Evolutionary conservation across 176 grass and related monocot genomes (phyloP).

Genomic region (Eragrostis nindensis): DNA sequence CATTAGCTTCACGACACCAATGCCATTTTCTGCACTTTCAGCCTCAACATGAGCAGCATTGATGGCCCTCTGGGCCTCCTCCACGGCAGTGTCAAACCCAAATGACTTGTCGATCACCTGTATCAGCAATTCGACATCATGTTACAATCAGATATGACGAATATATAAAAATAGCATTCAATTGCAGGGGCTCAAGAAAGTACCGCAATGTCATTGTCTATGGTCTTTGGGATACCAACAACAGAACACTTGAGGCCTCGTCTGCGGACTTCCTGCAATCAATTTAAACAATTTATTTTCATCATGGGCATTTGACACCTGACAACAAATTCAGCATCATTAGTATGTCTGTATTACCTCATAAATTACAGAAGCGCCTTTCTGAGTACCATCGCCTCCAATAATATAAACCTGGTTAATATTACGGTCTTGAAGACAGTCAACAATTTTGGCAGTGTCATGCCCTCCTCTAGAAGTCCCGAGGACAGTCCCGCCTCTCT

Average conservation of each 20-base stretch:
- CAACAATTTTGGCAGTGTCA: slow-evolving; percentile 87
- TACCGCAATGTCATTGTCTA: slow-evolving; percentile 99
- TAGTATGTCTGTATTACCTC: slow-evolving; percentile 53
- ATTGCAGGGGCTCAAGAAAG: slow-evolving; percentile 14
- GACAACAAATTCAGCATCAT: neutral
- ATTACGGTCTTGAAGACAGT: slow-evolving; percentile 83
- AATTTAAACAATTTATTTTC: slow-evolving; percentile 22
- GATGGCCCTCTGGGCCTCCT: slow-evolving; percentile 95
- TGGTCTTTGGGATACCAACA: slow-evolving; percentile 89
- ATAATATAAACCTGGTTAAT: slow-evolving; percentile 98
- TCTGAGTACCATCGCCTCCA: slow-evolving; percentile 94
- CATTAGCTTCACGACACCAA: slow-evolving; percentile 96
- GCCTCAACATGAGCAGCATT: slow-evolving; percentile 94
- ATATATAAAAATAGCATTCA: neutral
- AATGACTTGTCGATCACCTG: slow-evolving; percentile 99
- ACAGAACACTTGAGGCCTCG: slow-evolving; percentile 82
- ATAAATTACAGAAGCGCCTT: slow-evolving; percentile 85
- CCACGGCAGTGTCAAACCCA: slow-evolving; percentile 95
- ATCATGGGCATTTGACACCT: slow-evolving; percentile 27
- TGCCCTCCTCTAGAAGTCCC: slow-evolving; percentile 92
- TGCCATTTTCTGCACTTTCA: slow-evolving; percentile 94
- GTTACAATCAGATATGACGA: neutral
- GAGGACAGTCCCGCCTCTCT: slow-evolving; percentile 89
- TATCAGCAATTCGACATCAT: slow-evolving; percentile 21
- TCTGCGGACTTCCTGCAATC: slow-evolving; percentile 83